These are phyloP conservation scores for Hypoxylon sp. DNA, from an alignment of 2,329 filamentous ascomycete species.

Conservation along the genomic window DNA sequence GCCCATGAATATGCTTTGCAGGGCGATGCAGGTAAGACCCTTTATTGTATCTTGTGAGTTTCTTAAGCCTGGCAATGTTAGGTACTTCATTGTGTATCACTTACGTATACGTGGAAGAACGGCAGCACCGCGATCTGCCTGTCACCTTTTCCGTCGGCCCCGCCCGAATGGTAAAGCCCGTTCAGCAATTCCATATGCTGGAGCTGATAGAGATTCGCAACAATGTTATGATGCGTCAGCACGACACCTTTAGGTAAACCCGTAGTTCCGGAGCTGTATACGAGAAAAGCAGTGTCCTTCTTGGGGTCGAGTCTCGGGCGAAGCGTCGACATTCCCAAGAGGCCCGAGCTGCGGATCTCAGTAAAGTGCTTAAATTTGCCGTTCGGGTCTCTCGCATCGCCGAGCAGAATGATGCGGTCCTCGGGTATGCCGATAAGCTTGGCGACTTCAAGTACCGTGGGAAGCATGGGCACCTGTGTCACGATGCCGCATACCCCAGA, in stretches of 20 bases:
- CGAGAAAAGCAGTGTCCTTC: slow-evolving; percentile 84
- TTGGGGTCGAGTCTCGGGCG: slow-evolving; percentile 76
- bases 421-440: slow-evolving; percentile 77
- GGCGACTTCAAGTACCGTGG: slow-evolving; percentile 77
- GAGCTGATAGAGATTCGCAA: slow-evolving; percentile 78
- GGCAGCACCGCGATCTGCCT: slow-evolving; percentile 84
- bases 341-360: slow-evolving; percentile 73
- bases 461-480: slow-evolving; percentile 78
- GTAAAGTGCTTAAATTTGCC: slow-evolving; percentile 79
- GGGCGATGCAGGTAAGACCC: slow-evolving; percentile 80
- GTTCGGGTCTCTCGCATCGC: slow-evolving; percentile 73
- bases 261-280: slow-evolving; percentile 92
- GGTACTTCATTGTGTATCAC: slow-evolving; percentile 50
- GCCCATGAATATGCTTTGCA: slow-evolving; percentile 76
- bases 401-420: slow-evolving; percentile 82
- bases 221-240: slow-evolving; percentile 85
- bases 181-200: slow-evolving; percentile 67
- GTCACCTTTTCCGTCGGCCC: slow-evolving; percentile 75
- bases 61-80: neutral
- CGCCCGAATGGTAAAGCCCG: slow-evolving; percentile 68
- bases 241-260: slow-evolving; percentile 93
- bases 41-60: slow-evolving; percentile 32
- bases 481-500: slow-evolving; percentile 80
- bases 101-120: slow-evolving; percentile 92
- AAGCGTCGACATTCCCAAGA: slow-evolving; percentile 7